Conservation (phyloP, 441 rosid genomes). For the Pelargonium citronellum region DNA sequence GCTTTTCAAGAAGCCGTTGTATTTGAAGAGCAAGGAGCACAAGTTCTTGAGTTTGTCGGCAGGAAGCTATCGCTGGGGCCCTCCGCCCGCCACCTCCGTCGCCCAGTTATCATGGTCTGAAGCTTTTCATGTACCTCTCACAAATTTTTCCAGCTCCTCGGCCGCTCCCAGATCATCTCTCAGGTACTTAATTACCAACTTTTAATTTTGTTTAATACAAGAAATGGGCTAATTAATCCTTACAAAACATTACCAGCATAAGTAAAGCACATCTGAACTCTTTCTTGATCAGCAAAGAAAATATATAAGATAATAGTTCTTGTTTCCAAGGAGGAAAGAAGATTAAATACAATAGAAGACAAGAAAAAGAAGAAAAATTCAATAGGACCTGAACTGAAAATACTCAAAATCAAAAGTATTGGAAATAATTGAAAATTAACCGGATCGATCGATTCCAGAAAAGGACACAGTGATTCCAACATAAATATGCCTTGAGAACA, state of each 20-base stretch:
- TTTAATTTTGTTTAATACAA: background rate
- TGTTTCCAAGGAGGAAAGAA: too few species aligned
- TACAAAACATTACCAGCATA: background rate
- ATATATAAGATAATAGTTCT: too few species aligned
- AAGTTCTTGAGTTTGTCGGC: constrained; percentile 42
- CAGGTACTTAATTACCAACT: constrained; percentile 40
- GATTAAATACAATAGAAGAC: too few species aligned
- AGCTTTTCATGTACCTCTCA: constrained; percentile 82
- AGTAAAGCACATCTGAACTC: background rate
- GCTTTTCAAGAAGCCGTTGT: constrained; percentile 64
- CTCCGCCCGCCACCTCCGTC: constrained; percentile 67
- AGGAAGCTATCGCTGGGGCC: constrained; percentile 92
- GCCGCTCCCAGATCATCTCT: constrained; percentile 27
- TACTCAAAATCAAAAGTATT: too few species aligned
- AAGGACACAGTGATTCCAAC: too few species aligned
- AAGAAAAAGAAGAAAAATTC: too few species aligned
- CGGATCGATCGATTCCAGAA: too few species aligned
- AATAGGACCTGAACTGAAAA: too few species aligned
- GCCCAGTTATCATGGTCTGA: constrained; percentile 81
- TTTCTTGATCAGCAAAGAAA: too few species aligned
- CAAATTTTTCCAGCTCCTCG: constrained; percentile 42
- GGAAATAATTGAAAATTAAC: too few species aligned
- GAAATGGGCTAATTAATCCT: background rate
- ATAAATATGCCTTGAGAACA: too few species aligned
- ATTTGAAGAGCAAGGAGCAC: constrained; percentile 46